Evolutionary conservation across 352 stramenopile species (phyloP), one percentile per base, ranked within the genome.

Genomic region (Phytopythium cucurbitacearum): DNA sequence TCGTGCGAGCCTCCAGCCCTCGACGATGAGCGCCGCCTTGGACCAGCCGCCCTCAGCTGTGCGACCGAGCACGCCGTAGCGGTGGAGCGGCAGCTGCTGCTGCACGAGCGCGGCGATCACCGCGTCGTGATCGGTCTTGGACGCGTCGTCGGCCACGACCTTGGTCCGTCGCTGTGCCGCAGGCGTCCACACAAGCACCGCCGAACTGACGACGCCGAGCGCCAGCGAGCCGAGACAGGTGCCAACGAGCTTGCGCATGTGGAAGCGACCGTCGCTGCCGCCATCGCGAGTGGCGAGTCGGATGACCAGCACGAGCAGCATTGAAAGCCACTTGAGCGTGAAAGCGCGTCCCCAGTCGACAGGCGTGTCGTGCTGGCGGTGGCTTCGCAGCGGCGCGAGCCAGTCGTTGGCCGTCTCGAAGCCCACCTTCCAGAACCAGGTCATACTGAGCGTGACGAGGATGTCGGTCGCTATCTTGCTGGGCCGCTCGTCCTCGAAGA

Each of bases 381-480:
- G 21, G 21, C 21, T 28, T 28, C 21, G 21, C 21, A 28, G 21
- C 4, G 71, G 48, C 13, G 40, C 45, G 35, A 81, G 62, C 46
- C 62, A 62, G 21, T 57, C 60, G 47, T 73, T 81, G 53, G 57
- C 68, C 34, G 76, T 42, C 41, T 81, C 71, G 38, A 78, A 81
- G 33, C 62, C 68, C 3, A 74, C 46, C 36, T 81, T 81, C 36
- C 76, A 41, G 28, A 81, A 65, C 71, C 71, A 81, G 53, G 59
- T 81, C 71, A 81, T 81, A 3, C 67, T 74, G 10, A 81, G 48
- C 44, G 63, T 71, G 35, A 81, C 71, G 4, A 71, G 61, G 6
- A 78, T 32, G n/a, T 78, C 71, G 3, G 63, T 52, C 5, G 47
- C 32, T 0, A 36, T 4, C 47, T 69, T 69, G 7, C 44, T 38